These are phyloP conservation scores for Fusarium sp. DNA, from an alignment of 2,329 filamentous ascomycete species.

Conservation along the genomic window DNA sequence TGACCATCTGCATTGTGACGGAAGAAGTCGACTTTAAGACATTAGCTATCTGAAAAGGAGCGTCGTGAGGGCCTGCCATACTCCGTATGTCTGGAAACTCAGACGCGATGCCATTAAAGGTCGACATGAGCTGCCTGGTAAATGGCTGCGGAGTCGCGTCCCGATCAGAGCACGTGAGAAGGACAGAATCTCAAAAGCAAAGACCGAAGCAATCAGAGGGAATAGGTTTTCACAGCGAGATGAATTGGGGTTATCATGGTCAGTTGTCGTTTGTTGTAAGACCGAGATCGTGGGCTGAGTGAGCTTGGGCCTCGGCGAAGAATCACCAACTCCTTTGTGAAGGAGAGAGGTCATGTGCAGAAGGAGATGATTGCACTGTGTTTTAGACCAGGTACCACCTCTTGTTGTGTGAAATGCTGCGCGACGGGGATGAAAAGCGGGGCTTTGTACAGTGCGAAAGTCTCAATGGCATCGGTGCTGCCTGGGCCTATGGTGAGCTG, in stretches of 20 bases:
- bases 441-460: background rate
- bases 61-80: conserved; percentile 38
- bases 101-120: conserved; percentile 75
- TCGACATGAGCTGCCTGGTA: conserved; percentile 69
- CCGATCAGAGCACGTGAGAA: background rate
- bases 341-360: background rate
- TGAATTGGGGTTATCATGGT: background rate
- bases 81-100: conserved; percentile 85
- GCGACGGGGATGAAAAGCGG: background rate
- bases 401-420: background rate
- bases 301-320: background rate
- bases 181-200: background rate
- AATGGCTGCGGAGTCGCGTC: background rate
- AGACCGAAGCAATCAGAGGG: background rate
- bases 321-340: background rate
- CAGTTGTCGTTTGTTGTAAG: background rate
- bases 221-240: background rate
- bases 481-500: background rate
- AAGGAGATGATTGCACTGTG: background rate
- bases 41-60: background rate
- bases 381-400: background rate
- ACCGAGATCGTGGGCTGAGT: background rate
- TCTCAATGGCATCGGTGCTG: background rate
- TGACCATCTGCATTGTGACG: conserved; percentile 62
- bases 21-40: conserved; percentile 81